These are phyloP conservation scores for Schizochytrium sp. DNA, from an alignment of 108 stramenopile genomes.

Conservation along the genomic window DNA sequence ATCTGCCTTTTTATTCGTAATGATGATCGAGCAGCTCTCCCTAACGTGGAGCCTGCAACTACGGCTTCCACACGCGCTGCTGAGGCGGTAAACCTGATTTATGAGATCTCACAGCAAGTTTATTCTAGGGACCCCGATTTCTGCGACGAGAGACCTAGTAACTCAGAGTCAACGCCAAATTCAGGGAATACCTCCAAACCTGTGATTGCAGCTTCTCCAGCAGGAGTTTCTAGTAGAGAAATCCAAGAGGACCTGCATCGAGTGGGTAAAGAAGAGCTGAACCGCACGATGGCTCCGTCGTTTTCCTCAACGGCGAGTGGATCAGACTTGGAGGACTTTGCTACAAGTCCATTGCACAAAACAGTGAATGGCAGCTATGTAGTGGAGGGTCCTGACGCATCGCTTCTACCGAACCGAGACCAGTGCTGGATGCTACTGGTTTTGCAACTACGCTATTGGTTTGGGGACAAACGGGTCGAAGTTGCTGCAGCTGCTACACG, in stretches of 20 bases:
- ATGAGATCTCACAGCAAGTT: constrained; percentile 16
- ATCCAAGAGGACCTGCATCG: no score
- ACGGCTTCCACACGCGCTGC: background rate
- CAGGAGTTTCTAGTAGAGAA: no score
- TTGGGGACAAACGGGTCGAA: constrained; percentile 21
- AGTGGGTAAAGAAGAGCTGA: background rate
- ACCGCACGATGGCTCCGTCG: background rate
- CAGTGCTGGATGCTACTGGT: constrained; percentile 56
- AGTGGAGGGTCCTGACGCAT: background rate
- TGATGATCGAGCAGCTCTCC: background rate
- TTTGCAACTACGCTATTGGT: constrained; percentile 32
- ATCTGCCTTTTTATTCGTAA: constrained; percentile 48
- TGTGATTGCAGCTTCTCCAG: no score
- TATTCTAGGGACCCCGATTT: background rate
- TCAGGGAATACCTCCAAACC: no score
- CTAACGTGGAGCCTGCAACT: background rate
- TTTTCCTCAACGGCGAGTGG: background rate
- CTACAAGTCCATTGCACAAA: background rate
- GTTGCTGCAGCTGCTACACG: constrained; percentile 43
- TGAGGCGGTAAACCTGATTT: constrained; percentile 26
- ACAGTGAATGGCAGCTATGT: constrained; percentile 34
- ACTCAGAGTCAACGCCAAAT: no score
- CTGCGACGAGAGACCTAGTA: background rate
- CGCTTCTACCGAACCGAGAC: constrained; percentile 46
- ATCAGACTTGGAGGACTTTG: background rate